Conservation (phyloP, 768 basidiomycete species). For the Dictyophora rubrovolvata region DNA sequence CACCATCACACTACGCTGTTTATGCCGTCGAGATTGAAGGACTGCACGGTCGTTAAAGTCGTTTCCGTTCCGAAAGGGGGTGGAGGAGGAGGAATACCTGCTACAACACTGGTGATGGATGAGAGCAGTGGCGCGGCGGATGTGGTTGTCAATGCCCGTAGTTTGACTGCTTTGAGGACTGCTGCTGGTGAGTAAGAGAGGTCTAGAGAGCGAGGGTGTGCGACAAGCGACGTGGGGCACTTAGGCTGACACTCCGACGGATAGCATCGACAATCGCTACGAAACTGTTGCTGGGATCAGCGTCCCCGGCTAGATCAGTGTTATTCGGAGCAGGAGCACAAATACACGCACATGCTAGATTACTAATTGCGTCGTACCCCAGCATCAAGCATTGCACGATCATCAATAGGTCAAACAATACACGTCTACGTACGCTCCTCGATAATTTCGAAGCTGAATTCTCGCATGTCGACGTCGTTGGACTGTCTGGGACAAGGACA, state of each 20-base stretch:
- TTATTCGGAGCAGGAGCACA: constrained; percentile 46
- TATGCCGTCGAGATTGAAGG: constrained; percentile 70
- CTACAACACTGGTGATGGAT: constrained; percentile 66
- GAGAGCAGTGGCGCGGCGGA: constrained; percentile 57
- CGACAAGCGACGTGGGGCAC: too few species aligned
- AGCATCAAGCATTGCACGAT: constrained; percentile 46
- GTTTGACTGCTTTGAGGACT: constrained; percentile 71
- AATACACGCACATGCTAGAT: constrained; percentile 36
- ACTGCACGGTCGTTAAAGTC: constrained; percentile 63
- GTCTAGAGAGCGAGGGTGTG: background rate
- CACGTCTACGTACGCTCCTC: constrained; percentile 33
- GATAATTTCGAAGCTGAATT: constrained; percentile 19
- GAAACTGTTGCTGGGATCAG: constrained; percentile 26
- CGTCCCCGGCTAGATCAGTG: constrained; percentile 31
- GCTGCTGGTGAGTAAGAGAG: constrained; percentile 55
- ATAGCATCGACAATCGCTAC: constrained; percentile 63
- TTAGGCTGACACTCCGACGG: background rate
- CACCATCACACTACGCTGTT: constrained; percentile 55
- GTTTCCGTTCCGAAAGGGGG: constrained; percentile 54
- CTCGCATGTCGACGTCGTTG: constrained; percentile 14
- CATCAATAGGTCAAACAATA: constrained; percentile 49
- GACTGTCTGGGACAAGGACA: background rate
- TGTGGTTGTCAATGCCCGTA: constrained; percentile 69
- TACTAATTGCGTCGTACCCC: constrained; percentile 49
- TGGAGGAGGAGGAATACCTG: constrained; percentile 55